phyloP scores from a whole-genome alignment of 2,329 filamentous ascomycete species.

The Dactylellina drechsleri region DNA sequence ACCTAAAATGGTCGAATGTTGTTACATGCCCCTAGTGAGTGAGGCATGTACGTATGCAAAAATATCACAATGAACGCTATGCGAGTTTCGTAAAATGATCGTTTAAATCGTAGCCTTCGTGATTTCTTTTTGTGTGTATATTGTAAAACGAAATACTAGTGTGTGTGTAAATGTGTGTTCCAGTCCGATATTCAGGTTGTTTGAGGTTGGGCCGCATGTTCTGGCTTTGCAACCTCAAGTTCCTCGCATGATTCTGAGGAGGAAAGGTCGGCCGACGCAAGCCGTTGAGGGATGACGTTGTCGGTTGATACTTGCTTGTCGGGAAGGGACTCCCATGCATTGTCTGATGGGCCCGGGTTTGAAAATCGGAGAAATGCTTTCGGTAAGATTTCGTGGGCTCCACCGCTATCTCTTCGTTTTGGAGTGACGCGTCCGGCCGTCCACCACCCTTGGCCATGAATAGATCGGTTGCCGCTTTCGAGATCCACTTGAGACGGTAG shows the following conservation, averaged over 20 bases:
- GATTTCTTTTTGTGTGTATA: constrained; percentile 18
- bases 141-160: constrained; percentile 18
- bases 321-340: constrained; percentile 47
- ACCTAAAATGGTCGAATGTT: background rate
- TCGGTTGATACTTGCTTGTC: constrained; percentile 44
- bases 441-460: constrained; percentile 54
- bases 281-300: constrained; percentile 34
- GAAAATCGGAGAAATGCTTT: constrained; percentile 50
- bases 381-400: constrained; percentile 40
- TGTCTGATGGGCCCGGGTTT: constrained; percentile 30
- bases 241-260: constrained; percentile 38
- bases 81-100: constrained; percentile 35
- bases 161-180: background rate
- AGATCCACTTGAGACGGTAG: constrained; percentile 47
- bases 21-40: constrained; percentile 3
- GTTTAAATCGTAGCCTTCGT: constrained; percentile 49
- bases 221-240: constrained; percentile 29
- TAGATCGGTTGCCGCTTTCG: constrained; percentile 50
- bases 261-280: constrained; percentile 36
- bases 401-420: constrained; percentile 46
- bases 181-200: constrained; percentile 25
- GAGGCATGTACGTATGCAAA: background rate
- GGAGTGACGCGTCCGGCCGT: constrained; percentile 50
- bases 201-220: constrained; percentile 18
- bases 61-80: constrained; percentile 33